Conservation (phyloP, 805 yeast species). For the Saitoella complicata region DNA sequence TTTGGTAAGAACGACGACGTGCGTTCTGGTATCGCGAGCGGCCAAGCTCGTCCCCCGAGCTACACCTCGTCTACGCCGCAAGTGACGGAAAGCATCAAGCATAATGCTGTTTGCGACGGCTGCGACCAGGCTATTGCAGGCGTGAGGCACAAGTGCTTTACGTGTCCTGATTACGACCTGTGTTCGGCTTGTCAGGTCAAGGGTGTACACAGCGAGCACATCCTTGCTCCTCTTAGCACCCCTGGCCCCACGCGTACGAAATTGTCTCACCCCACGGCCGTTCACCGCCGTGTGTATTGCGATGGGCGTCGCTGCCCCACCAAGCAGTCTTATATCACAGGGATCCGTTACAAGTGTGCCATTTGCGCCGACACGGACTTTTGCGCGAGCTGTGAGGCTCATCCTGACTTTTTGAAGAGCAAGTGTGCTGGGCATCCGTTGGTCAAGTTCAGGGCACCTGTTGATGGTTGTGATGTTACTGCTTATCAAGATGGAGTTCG, state of each 20-base stretch:
- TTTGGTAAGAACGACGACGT: too few relatives aligned
- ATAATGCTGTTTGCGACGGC: slow-evolving; percentile 16
- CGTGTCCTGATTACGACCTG: slow-evolving; percentile 34
- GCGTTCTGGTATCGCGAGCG: too few relatives aligned
- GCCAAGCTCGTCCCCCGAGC: too few relatives aligned
- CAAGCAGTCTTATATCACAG: slow-evolving; percentile 17
- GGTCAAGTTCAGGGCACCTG: slow-evolving; percentile 20
- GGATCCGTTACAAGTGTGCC: slow-evolving; percentile 33
- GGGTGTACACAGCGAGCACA: slow-evolving; percentile 12
- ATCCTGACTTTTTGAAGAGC: slow-evolving; percentile 10
- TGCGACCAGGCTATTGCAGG: slow-evolving; percentile 22
- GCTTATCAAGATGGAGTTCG: background rate
- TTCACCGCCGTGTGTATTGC: slow-evolving; percentile 12
- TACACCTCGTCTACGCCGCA: too few relatives aligned
- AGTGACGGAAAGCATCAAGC: background rate
- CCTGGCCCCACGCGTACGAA: slow-evolving; percentile 1
- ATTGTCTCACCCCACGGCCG: background rate
- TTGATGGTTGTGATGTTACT: slow-evolving; percentile 3
- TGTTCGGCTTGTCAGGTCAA: slow-evolving; percentile 24
- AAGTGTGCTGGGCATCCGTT: slow-evolving; percentile 10
- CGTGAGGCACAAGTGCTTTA: slow-evolving; percentile 30
- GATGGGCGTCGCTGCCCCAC: slow-evolving; percentile 19
- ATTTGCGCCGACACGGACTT: slow-evolving; percentile 34
- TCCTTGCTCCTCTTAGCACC: slow-evolving; percentile 9
- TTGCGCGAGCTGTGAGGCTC: slow-evolving; percentile 25